Evolutionary conservation across 129 eudicot genomes (phyloP), one percentile per base, ranked within the genome.

Genomic region (Pseudognaphalium luteoalbum): DNA sequence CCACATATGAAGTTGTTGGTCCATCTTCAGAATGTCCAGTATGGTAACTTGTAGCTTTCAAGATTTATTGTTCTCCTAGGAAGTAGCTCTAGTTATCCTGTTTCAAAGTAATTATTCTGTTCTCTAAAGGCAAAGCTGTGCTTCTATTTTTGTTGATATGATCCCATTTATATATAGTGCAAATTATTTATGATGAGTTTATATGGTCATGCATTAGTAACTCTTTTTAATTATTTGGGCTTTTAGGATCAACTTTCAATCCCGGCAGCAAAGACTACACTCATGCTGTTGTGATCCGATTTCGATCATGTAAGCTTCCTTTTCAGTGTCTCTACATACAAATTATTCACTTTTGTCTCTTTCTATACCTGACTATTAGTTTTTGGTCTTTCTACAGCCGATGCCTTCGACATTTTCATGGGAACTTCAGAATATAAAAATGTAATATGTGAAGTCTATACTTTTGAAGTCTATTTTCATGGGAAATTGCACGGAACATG

Each of bases 371-470:
- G 70, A 75, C 59, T 28, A 29, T 69, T 76, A 30, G 70, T 61
- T 47, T 37, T 73, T 73, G 78, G 65, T 78, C n/a, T 68, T 37
- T 78, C 52, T 72, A 72, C 91, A 93, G 98, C 86, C 10, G 97
- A 90, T 56, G 98, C 98, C 37, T 87, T 83, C 56, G 71, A 90
- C 78, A 90, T 93, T n/a, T 93, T 93, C 85, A 78, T 81, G 78
- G 88, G 72, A 64, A 88, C 96, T 78, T 81, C 96, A n/a, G 98
- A 88, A 70, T 93, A 93, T 80, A 85, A 72, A 66, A 70, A 81
- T 82, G 98, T 90, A 84, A 88, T 85, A 52, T 66, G 78, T 14
- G 16, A 37, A 70, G 32, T 58, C 37, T 47, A 44, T 42, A 57
- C 54, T 66, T 59, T 77, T 17, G 58, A 74, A 12, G 37, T 47